Conservation (phyloP, 2,329 filamentous ascomycete species). For the Sporothrix curviconia region DNA sequence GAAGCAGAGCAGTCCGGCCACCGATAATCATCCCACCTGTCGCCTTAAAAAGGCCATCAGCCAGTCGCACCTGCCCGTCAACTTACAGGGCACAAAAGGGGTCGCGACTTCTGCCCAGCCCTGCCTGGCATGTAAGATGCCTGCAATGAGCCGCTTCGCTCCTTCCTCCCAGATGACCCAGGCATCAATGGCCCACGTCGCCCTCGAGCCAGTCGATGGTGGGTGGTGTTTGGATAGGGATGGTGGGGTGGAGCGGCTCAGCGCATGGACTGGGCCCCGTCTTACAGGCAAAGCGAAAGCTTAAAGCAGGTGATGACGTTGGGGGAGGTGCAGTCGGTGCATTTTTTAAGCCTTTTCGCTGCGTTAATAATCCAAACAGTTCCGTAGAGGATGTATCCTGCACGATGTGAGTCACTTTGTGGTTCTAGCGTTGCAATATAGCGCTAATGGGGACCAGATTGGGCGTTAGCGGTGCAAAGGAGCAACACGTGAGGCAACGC, state of each 20-base stretch:
- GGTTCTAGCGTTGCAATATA: background rate
- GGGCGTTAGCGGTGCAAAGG: background rate
- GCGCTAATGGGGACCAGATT: conserved; percentile 12
- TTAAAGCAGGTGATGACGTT: conserved; percentile 8
- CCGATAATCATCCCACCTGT: background rate
- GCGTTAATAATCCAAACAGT: background rate
- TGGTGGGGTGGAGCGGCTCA: background rate
- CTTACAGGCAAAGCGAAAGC: background rate
- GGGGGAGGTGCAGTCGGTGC: background rate
- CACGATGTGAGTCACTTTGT: conserved; percentile 6
- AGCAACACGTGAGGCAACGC: background rate
- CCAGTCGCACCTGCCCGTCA: no score
- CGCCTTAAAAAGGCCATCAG: no score
- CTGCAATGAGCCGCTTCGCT: no score
- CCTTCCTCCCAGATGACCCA: background rate
- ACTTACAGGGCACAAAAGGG: no score
- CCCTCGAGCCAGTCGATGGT: background rate
- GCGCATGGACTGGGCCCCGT: background rate
- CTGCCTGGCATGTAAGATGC: no score
- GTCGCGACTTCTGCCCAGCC: background rate
- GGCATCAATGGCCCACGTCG: conserved; percentile 8
- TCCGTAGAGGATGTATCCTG: background rate
- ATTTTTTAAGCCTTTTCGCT: background rate
- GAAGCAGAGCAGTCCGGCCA: background rate
- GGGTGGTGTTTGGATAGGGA: background rate